Percentiles rank a stretch among this genome's conserved stretches.
These are phyloP conservation scores for Termitomyces sp. DNA, from an alignment of 768 basidiomycete genomes.

Conservation along the genomic window DNA sequence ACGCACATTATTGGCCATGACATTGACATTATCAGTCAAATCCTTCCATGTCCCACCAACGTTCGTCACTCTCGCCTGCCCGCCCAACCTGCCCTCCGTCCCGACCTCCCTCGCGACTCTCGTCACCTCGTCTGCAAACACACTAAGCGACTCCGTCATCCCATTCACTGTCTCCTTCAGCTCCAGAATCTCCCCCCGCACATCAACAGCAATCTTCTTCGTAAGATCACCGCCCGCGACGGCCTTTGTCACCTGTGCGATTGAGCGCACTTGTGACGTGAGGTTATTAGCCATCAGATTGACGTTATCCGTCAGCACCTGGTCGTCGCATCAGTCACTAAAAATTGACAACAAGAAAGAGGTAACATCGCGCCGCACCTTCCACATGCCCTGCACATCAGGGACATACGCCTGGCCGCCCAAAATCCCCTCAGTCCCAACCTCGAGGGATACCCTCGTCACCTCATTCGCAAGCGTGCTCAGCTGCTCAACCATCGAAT, in stretches of 20 bases:
- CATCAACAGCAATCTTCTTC: slow-evolving; percentile 89
- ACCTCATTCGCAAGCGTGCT: slow-evolving; percentile 76
- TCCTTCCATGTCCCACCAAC: slow-evolving; percentile 98
- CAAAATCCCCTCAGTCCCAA: slow-evolving; percentile 88
- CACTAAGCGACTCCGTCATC: slow-evolving; percentile 85
- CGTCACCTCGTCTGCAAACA: slow-evolving; percentile 77
- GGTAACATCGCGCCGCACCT: slow-evolving; percentile 29
- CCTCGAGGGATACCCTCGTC: slow-evolving; percentile 88
- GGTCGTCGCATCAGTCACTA: not conserved
- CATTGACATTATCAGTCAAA: slow-evolving; percentile 92
- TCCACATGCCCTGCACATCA: slow-evolving; percentile 95
- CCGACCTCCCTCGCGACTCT: slow-evolving; percentile 96
- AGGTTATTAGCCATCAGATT: slow-evolving; percentile 88
- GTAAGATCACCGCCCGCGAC: slow-evolving; percentile 92
- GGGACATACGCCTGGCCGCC: slow-evolving; percentile 90
- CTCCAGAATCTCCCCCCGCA: slow-evolving; percentile 87
- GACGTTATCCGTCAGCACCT: slow-evolving; percentile 72
- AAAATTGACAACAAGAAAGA: not conserved
- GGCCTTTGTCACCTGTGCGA: slow-evolving; percentile 90
- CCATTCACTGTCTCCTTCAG: slow-evolving; percentile 90
- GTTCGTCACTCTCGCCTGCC: slow-evolving; percentile 89
- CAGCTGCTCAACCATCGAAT: slow-evolving; percentile 78
- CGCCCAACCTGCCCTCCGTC: slow-evolving; percentile 91
- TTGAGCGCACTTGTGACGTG: slow-evolving; percentile 83
- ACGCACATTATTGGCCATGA: slow-evolving; percentile 89